phyloP scores from a whole-genome alignment of 305 asterid species.

The Caryopteris hybrid region DNA sequence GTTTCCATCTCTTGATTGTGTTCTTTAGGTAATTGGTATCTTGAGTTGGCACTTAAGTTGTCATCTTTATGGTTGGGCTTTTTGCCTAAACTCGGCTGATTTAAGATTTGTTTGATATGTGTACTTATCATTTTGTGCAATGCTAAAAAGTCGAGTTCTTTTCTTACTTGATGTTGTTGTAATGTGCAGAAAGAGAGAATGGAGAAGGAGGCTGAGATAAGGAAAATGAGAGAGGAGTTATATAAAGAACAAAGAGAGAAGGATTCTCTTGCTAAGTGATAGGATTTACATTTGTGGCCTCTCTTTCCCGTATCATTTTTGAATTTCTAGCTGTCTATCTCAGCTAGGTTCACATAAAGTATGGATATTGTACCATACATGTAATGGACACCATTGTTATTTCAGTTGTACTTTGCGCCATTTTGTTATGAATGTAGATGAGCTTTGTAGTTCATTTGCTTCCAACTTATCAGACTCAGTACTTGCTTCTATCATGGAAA shows the following conservation, averaged over 20 bases:
- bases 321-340: slow-evolving; percentile 4
- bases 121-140: too few species aligned
- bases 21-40: too few species aligned
- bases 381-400: slow-evolving; percentile 11
- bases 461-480: neutral
- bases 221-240: slow-evolving; percentile 57
- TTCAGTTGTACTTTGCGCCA: slow-evolving; percentile 4
- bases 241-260: slow-evolving; percentile 51
- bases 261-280: slow-evolving; percentile 43
- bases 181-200: slow-evolving; percentile 60
- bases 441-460: neutral
- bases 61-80: too few species aligned
- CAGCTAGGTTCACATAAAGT: slow-evolving; percentile 9
- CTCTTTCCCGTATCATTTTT: slow-evolving; percentile 16
- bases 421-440: neutral
- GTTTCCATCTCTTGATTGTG: too few species aligned
- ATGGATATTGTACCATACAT: slow-evolving; percentile 16
- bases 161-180: neutral
- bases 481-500: neutral
- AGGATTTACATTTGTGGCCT: slow-evolving; percentile 9
- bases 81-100: too few species aligned
- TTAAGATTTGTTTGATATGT: too few species aligned
- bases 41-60: too few species aligned
- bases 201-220: slow-evolving; percentile 64
- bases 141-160: neutral